phyloP scores from a whole-genome alignment of 73 alveolate genomes.

The Paramecium biaurelia region DNA sequence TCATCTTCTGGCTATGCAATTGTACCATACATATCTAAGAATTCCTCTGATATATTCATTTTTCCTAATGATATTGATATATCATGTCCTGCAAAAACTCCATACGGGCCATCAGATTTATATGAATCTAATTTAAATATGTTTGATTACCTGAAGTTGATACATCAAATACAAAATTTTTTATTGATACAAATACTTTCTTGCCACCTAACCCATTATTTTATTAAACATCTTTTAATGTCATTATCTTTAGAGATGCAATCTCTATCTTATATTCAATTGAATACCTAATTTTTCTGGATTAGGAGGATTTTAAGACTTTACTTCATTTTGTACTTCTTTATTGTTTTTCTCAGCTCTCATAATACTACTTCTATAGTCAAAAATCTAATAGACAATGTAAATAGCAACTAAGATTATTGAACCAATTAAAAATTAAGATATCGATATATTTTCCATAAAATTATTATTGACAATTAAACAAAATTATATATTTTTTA shows the following conservation, averaged over 20 bases:
- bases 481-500: neutral
- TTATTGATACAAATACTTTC: neutral
- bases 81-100: conserved; percentile 31
- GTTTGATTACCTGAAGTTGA: neutral
- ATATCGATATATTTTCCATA: neutral
- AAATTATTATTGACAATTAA: neutral
- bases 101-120: conserved; percentile 25
- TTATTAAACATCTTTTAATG: neutral
- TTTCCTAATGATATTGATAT: conserved; percentile 22
- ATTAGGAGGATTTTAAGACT: neutral
- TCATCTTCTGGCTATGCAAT: conserved; percentile 18
- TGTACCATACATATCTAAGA: neutral
- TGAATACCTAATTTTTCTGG: conserved; percentile 2
- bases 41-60: neutral
- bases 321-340: neutral
- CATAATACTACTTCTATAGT: neutral
- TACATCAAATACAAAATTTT: conserved; percentile 34
- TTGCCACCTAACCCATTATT: neutral
- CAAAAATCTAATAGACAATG: neutral
- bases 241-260: neutral
- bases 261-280: neutral
- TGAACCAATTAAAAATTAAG: neutral
- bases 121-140: neutral
- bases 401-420: neutral
- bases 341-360: neutral